These are phyloP conservation scores for Dendryphion nanum DNA, from an alignment of 2,329 filamentous ascomycete genomes.

Conservation along the genomic window DNA sequence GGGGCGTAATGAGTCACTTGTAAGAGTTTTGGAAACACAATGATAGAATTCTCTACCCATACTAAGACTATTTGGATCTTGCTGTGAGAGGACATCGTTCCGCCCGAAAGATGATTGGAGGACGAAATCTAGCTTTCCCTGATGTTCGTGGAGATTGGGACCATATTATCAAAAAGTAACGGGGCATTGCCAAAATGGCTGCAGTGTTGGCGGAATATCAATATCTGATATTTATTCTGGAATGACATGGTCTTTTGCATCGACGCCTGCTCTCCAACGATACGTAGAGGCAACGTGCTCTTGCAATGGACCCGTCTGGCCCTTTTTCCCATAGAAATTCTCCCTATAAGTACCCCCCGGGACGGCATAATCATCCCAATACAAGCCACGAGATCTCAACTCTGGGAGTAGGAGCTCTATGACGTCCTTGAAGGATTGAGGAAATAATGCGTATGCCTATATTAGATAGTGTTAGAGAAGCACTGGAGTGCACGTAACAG, in stretches of 20 bases:
- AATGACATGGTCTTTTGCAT: constrained; percentile 29
- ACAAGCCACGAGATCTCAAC: constrained; percentile 57
- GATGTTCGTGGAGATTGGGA: too few species aligned
- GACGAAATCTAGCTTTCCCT: too few species aligned
- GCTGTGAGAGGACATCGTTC: too few species aligned
- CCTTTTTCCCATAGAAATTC: constrained; percentile 56
- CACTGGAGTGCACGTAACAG: background rate
- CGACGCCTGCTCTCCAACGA: constrained; percentile 37
- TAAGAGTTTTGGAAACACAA: too few species aligned
- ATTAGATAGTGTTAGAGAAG: constrained; percentile 3
- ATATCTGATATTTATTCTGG: too few species aligned
- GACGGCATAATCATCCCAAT: constrained; percentile 55
- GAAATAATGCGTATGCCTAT: constrained; percentile 63
- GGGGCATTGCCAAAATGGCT: too few species aligned
- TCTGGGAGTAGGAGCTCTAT: constrained; percentile 65
- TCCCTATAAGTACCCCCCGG: constrained; percentile 60
- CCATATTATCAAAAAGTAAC: too few species aligned
- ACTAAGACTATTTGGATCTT: too few species aligned
- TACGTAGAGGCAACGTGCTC: constrained; percentile 56
- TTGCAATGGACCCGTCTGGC: constrained; percentile 50
- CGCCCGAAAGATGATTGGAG: too few species aligned
- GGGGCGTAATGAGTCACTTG: too few species aligned
- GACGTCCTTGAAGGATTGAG: constrained; percentile 66
- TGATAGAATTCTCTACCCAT: too few species aligned
- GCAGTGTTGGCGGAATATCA: too few species aligned